Percentiles rank a stretch among this genome's conserved stretches.
Conservation (phyloP, 371 early-diverging fungal genomes). For the Basidiobolus meristosporus region DNA sequence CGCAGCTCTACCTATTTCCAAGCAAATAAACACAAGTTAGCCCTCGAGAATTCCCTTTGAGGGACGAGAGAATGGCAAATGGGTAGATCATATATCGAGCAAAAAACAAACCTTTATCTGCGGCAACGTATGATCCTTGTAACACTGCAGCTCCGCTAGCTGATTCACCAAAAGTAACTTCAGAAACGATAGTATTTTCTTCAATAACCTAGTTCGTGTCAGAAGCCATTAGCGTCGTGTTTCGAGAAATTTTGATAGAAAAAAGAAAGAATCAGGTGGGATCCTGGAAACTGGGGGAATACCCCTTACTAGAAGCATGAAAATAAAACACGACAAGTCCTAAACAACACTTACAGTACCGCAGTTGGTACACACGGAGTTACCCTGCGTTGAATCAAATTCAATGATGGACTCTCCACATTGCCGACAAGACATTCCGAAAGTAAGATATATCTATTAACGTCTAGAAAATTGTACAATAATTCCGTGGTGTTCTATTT, state of each 20-base stretch:
- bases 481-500: no score
- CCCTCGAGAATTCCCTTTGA: no score
- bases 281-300: no score
- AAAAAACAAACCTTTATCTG: conserved; percentile 15
- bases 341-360: conserved; percentile 25
- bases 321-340: background rate
- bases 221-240: no score
- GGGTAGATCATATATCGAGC: background rate
- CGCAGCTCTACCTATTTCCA: conserved; percentile 10
- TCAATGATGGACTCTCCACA: no score
- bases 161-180: conserved; percentile 84
- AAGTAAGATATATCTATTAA: no score
- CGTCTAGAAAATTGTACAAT: no score
- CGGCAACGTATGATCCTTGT: conserved; percentile 57
- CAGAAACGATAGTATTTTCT: conserved; percentile 87
- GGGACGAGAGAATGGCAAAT: no score
- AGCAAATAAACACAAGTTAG: background rate
- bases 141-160: conserved; percentile 69
- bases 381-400: no score
- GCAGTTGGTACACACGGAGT: conserved; percentile 37
- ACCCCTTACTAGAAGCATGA: background rate
- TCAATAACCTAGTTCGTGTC: conserved; percentile 92
- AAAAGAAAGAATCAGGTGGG: no score
- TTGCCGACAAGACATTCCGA: no score
- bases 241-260: no score